These are phyloP conservation scores for Oryza nivara DNA, from an alignment of 176 grass and related monocot species.

Conservation along the genomic window DNA sequence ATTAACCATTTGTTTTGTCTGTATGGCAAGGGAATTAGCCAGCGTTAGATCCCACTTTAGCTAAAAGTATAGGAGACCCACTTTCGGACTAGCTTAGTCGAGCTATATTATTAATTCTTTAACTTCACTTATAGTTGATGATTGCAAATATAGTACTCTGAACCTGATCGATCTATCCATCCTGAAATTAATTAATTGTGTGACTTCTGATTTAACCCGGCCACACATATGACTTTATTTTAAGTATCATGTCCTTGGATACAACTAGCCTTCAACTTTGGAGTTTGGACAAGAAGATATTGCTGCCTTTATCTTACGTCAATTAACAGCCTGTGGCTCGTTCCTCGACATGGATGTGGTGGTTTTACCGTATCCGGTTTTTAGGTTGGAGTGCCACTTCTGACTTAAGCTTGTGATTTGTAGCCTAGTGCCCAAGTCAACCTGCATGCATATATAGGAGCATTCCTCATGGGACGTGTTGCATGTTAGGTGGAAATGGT, in stretches of 20 bases:
- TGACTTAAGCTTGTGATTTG: not conserved
- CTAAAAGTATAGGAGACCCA: not conserved
- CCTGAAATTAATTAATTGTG: too few relatives aligned
- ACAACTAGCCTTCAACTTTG: too few relatives aligned
- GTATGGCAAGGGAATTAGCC: not conserved
- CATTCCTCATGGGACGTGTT: not conserved
- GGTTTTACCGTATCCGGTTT: conserved; percentile 26
- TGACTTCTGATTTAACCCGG: not conserved
- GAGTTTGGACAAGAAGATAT: not conserved
- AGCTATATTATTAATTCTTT: too few relatives aligned
- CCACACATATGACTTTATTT: too few relatives aligned
- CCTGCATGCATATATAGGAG: not conserved
- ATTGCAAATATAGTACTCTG: not conserved
- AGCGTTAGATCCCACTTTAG: not conserved
- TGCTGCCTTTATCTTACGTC: conserved; percentile 16
- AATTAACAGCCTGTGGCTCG: not conserved
- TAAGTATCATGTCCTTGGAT: too few relatives aligned
- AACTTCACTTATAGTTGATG: not conserved
- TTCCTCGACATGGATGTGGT: not conserved
- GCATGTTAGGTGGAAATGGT: conserved; percentile 32
- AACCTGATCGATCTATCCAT: not conserved
- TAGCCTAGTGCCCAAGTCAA: conserved; percentile 32
- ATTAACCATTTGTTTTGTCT: not conserved
- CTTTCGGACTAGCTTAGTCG: not conserved
- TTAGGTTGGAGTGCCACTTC: not conserved